Base-by-base conservation (phyloP, 2,329 filamentous ascomycete species). In the Fusarium caatingaense region DNA sequence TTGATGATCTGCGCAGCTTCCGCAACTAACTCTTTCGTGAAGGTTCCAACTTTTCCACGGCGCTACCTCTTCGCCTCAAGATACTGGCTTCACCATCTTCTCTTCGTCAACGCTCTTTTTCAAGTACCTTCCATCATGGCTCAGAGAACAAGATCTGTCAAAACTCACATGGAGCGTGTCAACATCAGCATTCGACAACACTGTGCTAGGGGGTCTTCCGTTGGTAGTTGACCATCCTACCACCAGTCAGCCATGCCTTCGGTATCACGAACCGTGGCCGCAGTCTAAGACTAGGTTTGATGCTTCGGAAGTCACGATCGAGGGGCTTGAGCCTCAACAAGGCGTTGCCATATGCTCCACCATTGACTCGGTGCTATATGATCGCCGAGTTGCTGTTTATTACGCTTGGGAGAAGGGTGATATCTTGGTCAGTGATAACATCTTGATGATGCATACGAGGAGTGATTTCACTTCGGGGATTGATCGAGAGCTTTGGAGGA, bases 241-340 rank as follows among this genome's bases (percentile, higher is more conserved):
- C 0, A 86, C 83, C 0, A 79, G 78, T 0, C 76, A 79, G 15
- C 82, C 84, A 0, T 88, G 86, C 67, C 69, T 89, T 8, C 82
- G 85, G 23, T 89, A 84, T 72, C 85, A 88, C 61, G 84, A 88
- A 68, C 84, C 84, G 0, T 88, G 86, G 86, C 83, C 84, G 0
- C 78, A 82, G 46, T 79, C 77, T n/a, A 85, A 83, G 74, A 87
- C 86, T 0, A 78, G 77, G 16, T 88, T 87, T 46, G 82, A 84
- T 10, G 80, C 83, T 3, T 85, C 82, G 0, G 67, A 80, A 8
- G 78, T 85, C 1, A 76, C 70, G 0, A 82, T 86, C 23, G 84
- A 86, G 25, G 77, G 74, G 2, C 77, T 74, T 3, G 53, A 67
- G 13, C 56, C 69, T 8, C 25, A 74, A 0, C 79, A 81, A n/a